These are phyloP conservation scores for Aristolochia californica DNA, from an alignment of 164 flowering plant species.

Conservation along the genomic window DNA sequence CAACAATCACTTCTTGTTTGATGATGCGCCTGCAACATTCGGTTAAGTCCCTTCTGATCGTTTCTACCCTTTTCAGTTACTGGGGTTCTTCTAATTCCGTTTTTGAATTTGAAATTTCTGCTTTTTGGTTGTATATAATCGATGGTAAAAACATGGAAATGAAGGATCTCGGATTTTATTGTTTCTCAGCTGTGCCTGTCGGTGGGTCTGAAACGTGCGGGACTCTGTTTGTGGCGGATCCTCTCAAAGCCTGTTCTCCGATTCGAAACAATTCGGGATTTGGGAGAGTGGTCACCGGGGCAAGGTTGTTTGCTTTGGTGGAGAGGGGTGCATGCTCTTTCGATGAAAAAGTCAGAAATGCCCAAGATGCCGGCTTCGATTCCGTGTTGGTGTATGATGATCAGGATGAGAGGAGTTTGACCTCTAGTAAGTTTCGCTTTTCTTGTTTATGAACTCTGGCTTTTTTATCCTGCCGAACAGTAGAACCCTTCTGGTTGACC, in stretches of 20 bases:
- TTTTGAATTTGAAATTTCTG: background rate
- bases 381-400: slow-evolving; percentile 48
- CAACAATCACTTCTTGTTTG: slow-evolving; percentile 21
- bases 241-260: slow-evolving; percentile 39
- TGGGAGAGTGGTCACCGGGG: background rate
- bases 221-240: slow-evolving; percentile 36
- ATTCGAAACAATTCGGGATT: slow-evolving; percentile 13
- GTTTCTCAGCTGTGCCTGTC: slow-evolving; percentile 25
- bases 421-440: slow-evolving; percentile 34
- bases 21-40: slow-evolving; percentile 40
- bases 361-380: slow-evolving; percentile 37
- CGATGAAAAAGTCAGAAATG: slow-evolving; percentile 40
- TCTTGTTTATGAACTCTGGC: background rate
- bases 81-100: background rate
- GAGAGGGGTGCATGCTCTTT: slow-evolving; percentile 47
- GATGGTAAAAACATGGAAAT: background rate
- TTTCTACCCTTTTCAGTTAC: background rate
- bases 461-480: background rate
- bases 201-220: slow-evolving; percentile 37
- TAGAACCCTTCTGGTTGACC: background rate
- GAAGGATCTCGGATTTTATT: background rate
- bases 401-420: slow-evolving; percentile 19
- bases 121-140: background rate
- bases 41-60: slow-evolving; percentile 18
- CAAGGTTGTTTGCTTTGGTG: slow-evolving; percentile 36